Base-by-base conservation (phyloP, 2,329 filamentous ascomycete species). In the Hortaea werneckii region DNA sequence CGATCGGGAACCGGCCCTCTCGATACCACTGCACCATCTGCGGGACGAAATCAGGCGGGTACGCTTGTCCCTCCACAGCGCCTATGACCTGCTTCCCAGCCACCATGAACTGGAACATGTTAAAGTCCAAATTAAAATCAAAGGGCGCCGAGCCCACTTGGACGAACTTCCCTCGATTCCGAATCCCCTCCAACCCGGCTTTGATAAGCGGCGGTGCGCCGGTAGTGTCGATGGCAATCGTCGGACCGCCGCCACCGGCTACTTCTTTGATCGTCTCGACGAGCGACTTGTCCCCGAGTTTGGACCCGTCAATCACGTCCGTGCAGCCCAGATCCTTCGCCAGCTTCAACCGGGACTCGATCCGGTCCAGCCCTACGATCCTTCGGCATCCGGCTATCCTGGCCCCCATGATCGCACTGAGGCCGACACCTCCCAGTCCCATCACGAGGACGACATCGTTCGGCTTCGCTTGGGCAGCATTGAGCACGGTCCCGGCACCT, bases 171-270 rank as follows among this genome's bases (percentile, higher is more conserved):
- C 73, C 75, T 46, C 65, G 65, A 29, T 67, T 66, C 9, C 68
- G 59, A 5, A 72, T 66, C 30, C 66, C 65, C 1, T 68, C 61
- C 2, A 75, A 49, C 1, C 65, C 67, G 3, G 68, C 67, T 6
- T 67, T 59, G 11, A 76, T 58, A 46, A 75, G 49, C 35, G 65
- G 47, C 34, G 66, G 59, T 0, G 66, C 65, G 0, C 71, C 75
- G 1, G 71, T 76, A 0, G 73, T 76, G 44, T 78, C 75, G 42
- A 78, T 64, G 4, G 65, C 65, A 30, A 75, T 56, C 2, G 66
- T 69, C 0, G 70, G 63, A 0, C 74, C 73, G 0, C 65, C 48
- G 0, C 60, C 63, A 3, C 63, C 60, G 0, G 62, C 61, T 3
- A 67, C 50, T 5, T 62, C 61, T 12, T 58, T 53, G 12, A 73